Evolutionary conservation across 495 filamentous ascomycete species (phyloP), one percentile per base, ranked within the genome.

Genomic region (Neurospora sp.): DNA sequence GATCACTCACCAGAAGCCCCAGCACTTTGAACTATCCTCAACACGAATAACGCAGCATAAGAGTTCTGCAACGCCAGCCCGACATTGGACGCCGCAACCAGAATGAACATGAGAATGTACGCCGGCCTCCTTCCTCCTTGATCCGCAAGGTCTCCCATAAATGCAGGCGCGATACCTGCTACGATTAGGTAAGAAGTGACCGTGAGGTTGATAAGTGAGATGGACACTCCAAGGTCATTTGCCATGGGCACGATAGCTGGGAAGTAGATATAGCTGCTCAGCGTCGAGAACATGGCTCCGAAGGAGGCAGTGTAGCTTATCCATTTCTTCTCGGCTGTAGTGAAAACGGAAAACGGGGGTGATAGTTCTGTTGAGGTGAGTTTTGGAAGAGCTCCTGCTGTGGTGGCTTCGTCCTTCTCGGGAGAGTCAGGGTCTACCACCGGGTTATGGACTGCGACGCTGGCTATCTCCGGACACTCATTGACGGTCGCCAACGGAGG

Each of bases 221-320:
- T 73, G 0, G 84, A 84, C 3, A 88, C 82, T n/a, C 84, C 39
- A 22, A 88, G 80, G 65, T 85, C 82, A 0, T 73, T 16, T 0
- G 86, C 78, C 14, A 90, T 73, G 0, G 79, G 80, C 2, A 80
- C 84, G 35, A 92, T 76, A 0, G 88, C 86, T 2, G 89, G 89
- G 74, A 87, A 89, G 78, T 92, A 92, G 44, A 91, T 91, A 73
- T 45, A 87, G 74, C 83, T 84, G 74, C 77, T 82, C 5, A 82
- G 70, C 0, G 78, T 81, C 5, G 77, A 80, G 73, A 84, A 82
- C 78, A 76, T 76, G 39, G 74, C 79, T 0, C 74, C 77, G 22
- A 77, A 78, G 42, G 79, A 72, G 16, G 78, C 76, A 31, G 81
- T 74, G 72, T 75, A 72, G 38, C 83, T 76, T 69, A 84, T 85